Conservation (phyloP, 345 rosid species). For the Citrus hindsii region DNA sequence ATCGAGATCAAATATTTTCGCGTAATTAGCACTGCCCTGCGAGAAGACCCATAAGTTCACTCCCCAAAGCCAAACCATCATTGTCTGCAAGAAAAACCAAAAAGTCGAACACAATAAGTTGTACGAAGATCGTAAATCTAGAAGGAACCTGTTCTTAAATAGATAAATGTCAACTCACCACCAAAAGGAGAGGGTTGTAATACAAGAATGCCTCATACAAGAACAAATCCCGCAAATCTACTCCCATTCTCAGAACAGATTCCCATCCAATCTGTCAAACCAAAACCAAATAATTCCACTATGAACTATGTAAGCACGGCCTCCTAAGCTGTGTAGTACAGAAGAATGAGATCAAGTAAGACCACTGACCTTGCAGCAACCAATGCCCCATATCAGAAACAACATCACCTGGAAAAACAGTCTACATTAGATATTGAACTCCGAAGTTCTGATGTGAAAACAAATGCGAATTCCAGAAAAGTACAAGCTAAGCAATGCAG, state of each 20-base stretch:
- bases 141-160: not conserved
- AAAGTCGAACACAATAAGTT: not conserved
- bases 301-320: not conserved
- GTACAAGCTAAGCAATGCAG: not conserved
- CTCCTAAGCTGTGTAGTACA: not conserved
- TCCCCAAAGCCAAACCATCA: conserved; percentile 99
- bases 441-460: not conserved
- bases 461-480: not conserved
- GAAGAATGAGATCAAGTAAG: not conserved
- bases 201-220: conserved; percentile 90
- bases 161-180: conserved; percentile 47
- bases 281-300: not conserved
- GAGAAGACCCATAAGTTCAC: conserved; percentile 81
- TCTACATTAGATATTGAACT: not conserved
- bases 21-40: conserved; percentile 73
- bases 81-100: conserved; percentile 46
- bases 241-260: conserved; percentile 97
- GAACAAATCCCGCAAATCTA: conserved; percentile 71
- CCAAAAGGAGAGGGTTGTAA: conserved; percentile 93
- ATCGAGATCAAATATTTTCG: conserved; percentile 70
- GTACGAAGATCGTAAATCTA: not conserved
- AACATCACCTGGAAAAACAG: conserved; percentile 54
- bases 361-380: conserved; percentile 82
- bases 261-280: conserved; percentile 80
- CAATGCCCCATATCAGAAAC: conserved; percentile 81